Evolutionary conservation across 2,329 filamentous ascomycete species (phyloP).

Genomic region (Clonostachys solani): DNA sequence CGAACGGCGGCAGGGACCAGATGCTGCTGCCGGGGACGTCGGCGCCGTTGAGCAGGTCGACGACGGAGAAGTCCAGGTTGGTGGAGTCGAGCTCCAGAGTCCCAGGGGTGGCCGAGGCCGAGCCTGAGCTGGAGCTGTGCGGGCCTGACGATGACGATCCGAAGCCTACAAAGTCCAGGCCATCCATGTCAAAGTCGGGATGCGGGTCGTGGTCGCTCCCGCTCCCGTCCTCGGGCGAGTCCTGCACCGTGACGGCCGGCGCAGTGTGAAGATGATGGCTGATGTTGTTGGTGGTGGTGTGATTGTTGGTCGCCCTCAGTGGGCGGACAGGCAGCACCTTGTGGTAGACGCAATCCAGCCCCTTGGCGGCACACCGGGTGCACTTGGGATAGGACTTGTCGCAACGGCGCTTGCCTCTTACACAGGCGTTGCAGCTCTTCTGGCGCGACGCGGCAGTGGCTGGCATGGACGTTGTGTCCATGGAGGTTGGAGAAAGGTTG

Average conservation of each 20-base stretch:
- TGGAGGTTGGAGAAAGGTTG: too few species aligned
- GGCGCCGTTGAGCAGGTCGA: conserved; percentile 18
- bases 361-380: conserved; percentile 34
- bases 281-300: neutral
- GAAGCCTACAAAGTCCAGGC: conserved; percentile 24
- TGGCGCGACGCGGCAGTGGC: conserved; percentile 36
- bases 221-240: conserved; percentile 6
- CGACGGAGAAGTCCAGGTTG: conserved; percentile 26
- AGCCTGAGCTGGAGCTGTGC: conserved; percentile 3
- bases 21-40: neutral
- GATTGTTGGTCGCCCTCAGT: neutral
- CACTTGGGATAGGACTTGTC: conserved; percentile 38
- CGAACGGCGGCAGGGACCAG: conserved; percentile 15
- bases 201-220: conserved; percentile 6
- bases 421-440: conserved; percentile 45
- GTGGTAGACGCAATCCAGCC: conserved; percentile 35
- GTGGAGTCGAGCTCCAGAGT: conserved; percentile 14
- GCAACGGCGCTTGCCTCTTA: conserved; percentile 40
- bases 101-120: conserved; percentile 17
- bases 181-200: conserved; percentile 26
- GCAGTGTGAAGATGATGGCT: neutral
- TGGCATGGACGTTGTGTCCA: neutral
- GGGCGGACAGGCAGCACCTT: conserved; percentile 14
- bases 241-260: neutral
- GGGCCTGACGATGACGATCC: conserved; percentile 6